Conservation (phyloP, 2,329 filamentous ascomycete genomes). For the Onygenales sp. region DNA sequence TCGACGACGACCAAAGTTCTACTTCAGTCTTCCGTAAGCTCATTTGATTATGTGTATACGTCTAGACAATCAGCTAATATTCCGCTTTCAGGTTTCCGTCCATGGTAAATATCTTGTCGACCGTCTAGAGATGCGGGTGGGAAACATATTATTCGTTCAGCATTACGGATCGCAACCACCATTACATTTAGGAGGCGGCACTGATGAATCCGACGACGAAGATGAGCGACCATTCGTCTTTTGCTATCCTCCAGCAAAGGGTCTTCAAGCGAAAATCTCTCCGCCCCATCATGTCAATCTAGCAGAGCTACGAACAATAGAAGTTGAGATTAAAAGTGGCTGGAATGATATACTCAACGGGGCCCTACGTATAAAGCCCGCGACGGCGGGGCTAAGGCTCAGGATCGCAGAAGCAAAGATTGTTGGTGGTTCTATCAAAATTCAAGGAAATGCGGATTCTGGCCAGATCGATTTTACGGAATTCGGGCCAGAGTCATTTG, state of each 20-base stretch:
- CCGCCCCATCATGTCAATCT: constrained; percentile 66
- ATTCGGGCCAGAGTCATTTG: constrained; percentile 21
- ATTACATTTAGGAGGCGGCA: constrained; percentile 23
- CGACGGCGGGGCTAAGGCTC: constrained; percentile 51
- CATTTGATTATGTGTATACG: constrained; percentile 2
- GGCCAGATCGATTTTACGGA: constrained; percentile 37
- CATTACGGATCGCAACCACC: constrained; percentile 19
- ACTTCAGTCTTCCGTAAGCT: constrained; percentile 39
- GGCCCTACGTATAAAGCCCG: constrained; percentile 45
- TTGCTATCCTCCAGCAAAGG: constrained; percentile 61
- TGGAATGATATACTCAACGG: constrained; percentile 55
- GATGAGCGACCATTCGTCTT: constrained; percentile 54
- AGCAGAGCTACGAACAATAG: constrained; percentile 66
- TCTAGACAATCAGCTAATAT: constrained; percentile 1
- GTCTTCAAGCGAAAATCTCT: constrained; percentile 58
- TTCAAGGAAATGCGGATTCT: constrained; percentile 33
- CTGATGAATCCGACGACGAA: constrained; percentile 19
- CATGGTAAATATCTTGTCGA: constrained; percentile 67
- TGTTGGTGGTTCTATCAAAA: constrained; percentile 31
- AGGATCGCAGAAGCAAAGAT: constrained; percentile 42
- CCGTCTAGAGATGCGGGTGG: constrained; percentile 50
- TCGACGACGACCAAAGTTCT: constrained; percentile 46
- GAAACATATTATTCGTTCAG: constrained; percentile 30
- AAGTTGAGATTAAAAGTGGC: constrained; percentile 62
- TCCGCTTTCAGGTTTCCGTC: constrained; percentile 27